Evolutionary conservation across 1,284 basidiomycete genomes (phyloP).

Genomic region (Cryptococcus amylolentus): DNA sequence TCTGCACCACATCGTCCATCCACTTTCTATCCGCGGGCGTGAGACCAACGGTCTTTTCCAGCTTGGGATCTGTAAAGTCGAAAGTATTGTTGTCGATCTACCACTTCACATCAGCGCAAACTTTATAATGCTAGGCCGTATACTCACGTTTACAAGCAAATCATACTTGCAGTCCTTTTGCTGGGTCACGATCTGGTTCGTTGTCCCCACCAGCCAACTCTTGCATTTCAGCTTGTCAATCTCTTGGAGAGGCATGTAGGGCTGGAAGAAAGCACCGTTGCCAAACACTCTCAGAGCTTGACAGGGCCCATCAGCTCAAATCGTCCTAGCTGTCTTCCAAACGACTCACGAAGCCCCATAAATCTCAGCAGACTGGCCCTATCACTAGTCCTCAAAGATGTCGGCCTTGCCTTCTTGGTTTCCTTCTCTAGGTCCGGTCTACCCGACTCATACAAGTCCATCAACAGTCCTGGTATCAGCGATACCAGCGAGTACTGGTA

Average conservation of each 20-base stretch:
- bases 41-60: constrained; percentile 73
- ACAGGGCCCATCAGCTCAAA: background rate
- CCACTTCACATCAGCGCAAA: background rate
- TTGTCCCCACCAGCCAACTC: constrained; percentile 82
- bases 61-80: constrained; percentile 75
- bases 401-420: constrained; percentile 62
- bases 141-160: constrained; percentile 77
- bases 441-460: constrained; percentile 87
- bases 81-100: constrained; percentile 79
- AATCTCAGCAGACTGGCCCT: constrained; percentile 85
- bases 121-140: background rate
- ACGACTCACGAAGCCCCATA: constrained; percentile 79
- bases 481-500: constrained; percentile 95
- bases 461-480: constrained; percentile 76
- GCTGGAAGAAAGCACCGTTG: constrained; percentile 94
- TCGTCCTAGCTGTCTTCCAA: background rate
- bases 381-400: constrained; percentile 83
- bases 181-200: constrained; percentile 92
- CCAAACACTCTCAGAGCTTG: constrained; percentile 61
- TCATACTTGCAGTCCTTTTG: constrained; percentile 80
- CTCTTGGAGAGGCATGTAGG: constrained; percentile 94
- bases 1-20: constrained; percentile 78
- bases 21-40: constrained; percentile 94
- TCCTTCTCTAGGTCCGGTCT: constrained; percentile 71
- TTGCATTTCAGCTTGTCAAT: constrained; percentile 78